Conservation (phyloP, 1,284 basidiomycete genomes). For the Marasmius oreades region DNA sequence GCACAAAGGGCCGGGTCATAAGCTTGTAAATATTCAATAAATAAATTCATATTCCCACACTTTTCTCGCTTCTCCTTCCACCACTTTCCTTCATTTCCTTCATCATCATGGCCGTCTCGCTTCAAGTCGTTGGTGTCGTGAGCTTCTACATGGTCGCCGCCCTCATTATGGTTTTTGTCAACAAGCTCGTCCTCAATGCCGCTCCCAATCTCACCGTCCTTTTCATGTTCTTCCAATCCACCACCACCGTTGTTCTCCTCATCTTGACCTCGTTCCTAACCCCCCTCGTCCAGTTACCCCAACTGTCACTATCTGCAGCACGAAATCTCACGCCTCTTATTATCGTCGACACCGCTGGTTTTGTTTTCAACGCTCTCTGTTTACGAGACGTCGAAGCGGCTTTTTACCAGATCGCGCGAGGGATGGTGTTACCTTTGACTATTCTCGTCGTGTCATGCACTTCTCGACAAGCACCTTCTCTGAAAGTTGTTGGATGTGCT, state of each 20-base stretch:
- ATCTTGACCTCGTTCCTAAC: conserved; percentile 37
- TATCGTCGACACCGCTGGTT: conserved; percentile 48
- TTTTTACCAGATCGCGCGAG: conserved; percentile 64
- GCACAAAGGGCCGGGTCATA: too few relatives aligned
- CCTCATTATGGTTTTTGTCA: conserved; percentile 55
- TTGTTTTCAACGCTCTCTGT: conserved; percentile 63
- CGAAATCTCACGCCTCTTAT: conserved; percentile 46
- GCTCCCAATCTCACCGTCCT: conserved; percentile 54
- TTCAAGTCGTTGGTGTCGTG: conserved; percentile 54
- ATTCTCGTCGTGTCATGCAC: conserved; percentile 43
- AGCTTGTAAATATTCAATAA: too few relatives aligned
- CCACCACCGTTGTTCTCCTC: conserved; percentile 52
- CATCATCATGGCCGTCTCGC: conserved; percentile 8
- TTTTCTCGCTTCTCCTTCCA: neutral
- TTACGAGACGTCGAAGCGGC: conserved; percentile 58
- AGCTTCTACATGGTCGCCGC: conserved; percentile 62
- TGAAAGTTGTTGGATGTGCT: conserved; percentile 41
- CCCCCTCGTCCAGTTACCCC: conserved; percentile 40
- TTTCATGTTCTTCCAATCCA: conserved; percentile 54
- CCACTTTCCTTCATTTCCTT: neutral
- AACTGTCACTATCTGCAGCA: conserved; percentile 35
- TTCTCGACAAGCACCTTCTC: conserved; percentile 34
- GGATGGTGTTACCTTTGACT: conserved; percentile 62
- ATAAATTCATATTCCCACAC: too few relatives aligned
- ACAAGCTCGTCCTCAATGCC: conserved; percentile 54